These are phyloP conservation scores for Yamadazyma membranifaciens DNA, from an alignment of 1,139 yeast species.

Conservation along the genomic window DNA sequence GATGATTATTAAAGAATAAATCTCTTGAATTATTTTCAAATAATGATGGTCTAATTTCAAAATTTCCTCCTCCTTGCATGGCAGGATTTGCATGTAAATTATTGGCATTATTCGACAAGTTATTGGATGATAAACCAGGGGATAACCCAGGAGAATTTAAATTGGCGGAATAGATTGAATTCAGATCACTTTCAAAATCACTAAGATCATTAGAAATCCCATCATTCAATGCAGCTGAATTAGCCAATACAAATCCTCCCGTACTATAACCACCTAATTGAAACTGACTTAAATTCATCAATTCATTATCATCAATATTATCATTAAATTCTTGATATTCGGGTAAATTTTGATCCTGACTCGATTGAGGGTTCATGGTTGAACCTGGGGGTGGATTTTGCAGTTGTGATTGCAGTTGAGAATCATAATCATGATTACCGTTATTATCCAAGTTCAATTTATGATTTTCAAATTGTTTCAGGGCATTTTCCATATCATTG, in stretches of 20 bases:
- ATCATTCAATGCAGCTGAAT: conserved; percentile 18
- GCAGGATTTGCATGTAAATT: conserved; percentile 2
- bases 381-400: neutral
- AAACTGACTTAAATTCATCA: conserved; percentile 7
- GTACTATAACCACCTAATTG: conserved; percentile 16
- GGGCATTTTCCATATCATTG: conserved; percentile 23
- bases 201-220: conserved; percentile 19
- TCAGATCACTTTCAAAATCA: conserved; percentile 25
- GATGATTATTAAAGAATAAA: conserved; percentile 3
- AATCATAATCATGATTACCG: neutral
- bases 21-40: conserved; percentile 10
- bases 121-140: conserved; percentile 2
- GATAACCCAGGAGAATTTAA: conserved; percentile 6
- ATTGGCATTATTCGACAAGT: conserved; percentile 4
- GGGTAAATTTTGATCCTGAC: neutral
- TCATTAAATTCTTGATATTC: neutral
- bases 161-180: conserved; percentile 16
- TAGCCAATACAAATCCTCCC: conserved; percentile 22
- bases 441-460: conserved; percentile 11
- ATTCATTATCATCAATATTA: conserved; percentile 4
- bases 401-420: neutral
- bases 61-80: conserved; percentile 8
- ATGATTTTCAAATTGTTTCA: conserved; percentile 35
- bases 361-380: neutral
- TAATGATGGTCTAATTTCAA: conserved; percentile 13